Base-by-base conservation (phyloP, 2,329 filamentous ascomycete species). In the Claviceps sp. region DNA sequence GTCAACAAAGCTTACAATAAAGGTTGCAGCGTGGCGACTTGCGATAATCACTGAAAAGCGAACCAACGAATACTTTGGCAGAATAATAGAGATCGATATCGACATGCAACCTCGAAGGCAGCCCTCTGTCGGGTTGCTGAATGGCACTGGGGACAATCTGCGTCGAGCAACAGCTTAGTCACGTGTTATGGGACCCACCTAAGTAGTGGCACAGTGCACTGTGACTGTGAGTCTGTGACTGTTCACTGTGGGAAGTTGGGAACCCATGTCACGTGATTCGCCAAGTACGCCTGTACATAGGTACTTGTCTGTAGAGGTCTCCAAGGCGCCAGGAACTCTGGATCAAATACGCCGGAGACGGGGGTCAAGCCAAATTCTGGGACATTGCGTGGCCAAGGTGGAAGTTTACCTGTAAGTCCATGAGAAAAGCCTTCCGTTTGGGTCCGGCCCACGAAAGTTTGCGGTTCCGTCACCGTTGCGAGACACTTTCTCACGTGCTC, bases 41-140 rank as follows among this genome's bases (percentile, higher is more conserved):
- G 58, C 58, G 54, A 62, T 65, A 63, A 65, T 62, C 58, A 63
- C 61, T 67, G 60, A 60, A 60, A 52, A 26, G 43, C n/a, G 41
- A 64, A 60, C 61, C 65, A 69, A 70, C 64, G 61, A 58, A 68
- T 70, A 68, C 63, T 68, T 63, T 56, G 54, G 62, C 62, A 63
- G 64, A 69, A 66, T 58, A 63, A 65, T 63, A 62, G 63, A 61
- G 61, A 62, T 57, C 61, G 62, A 65, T 67, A 67, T 65, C 56
- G 59, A 62, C 58, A 54, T 53, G 53, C 49, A 56, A 59, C 49
- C 34, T 48, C 52, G 48, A 52, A 47, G 44, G 30, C 37, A 24
- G 42, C 50, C 22, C 9, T 47, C 44, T 30, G 22, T 22, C 37
- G 36, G 36, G 4, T 51, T 51, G n/a, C 24, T 34, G 18, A 37